These are phyloP conservation scores for Vitis amurensis DNA, from an alignment of 164 flowering plant species.

Conservation along the genomic window DNA sequence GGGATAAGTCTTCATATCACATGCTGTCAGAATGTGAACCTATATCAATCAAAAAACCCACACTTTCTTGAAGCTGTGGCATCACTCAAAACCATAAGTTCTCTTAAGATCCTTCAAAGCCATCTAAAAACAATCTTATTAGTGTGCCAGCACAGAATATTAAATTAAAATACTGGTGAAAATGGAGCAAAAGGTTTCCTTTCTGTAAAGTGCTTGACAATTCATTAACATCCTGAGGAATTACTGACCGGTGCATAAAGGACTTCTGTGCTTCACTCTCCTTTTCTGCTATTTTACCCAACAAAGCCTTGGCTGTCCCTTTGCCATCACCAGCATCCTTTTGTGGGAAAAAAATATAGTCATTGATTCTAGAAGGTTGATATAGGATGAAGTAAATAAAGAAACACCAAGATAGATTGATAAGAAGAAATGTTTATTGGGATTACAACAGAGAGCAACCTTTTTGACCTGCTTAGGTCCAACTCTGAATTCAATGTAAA, in stretches of 20 bases:
- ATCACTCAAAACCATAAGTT: no score
- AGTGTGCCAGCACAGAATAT: not conserved
- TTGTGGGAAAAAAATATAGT: conserved; percentile 7
- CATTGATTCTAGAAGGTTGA: conserved; percentile 2
- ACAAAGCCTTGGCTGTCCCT: conserved; percentile 83
- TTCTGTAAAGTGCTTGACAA: not conserved
- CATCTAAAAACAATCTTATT: not conserved
- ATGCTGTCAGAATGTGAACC: no score
- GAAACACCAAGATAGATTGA: not conserved
- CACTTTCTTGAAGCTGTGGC: no score
- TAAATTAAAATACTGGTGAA: not conserved
- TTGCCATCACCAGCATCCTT: conserved; percentile 80
- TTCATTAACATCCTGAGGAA: not conserved
- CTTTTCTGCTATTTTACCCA: conserved; percentile 73
- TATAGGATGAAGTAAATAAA: not conserved
- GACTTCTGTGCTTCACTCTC: conserved; percentile 97
- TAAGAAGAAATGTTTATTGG: not conserved
- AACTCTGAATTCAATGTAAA: conserved; percentile 61
- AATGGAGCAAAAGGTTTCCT: not conserved
- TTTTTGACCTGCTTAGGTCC: conserved; percentile 46
- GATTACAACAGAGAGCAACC: conserved; percentile 35
- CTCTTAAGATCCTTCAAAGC: not conserved
- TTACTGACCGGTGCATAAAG: conserved; percentile 91
- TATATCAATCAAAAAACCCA: no score
- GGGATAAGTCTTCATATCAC: no score